Base-by-base conservation (phyloP, 2,329 filamentous ascomycete species). In the Aureobasidium melanogenum region DNA sequence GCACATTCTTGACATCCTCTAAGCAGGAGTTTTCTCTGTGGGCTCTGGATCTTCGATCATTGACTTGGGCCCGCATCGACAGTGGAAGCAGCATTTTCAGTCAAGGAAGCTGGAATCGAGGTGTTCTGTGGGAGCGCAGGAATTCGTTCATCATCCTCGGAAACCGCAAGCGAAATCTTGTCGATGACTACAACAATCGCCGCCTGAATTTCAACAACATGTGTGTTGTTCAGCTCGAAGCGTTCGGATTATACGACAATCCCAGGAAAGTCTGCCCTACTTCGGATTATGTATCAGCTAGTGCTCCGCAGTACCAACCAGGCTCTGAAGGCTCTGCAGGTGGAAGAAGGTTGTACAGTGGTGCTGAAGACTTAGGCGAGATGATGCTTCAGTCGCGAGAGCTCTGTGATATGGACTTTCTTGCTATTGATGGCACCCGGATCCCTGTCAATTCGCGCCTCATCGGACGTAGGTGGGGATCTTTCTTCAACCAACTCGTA, bases 1-100 rank as follows among this genome's bases (percentile, higher is more conserved):
- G 94, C 30, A 99, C 94, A 0, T 97, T 97, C 71, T 82, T 99
- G 62, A 99, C 94, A 0, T 97, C 93, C 1, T 97, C 93, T 1
- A 97, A 97, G 75, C 93, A 97, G 71, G 94, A 99, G 73, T 99
- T 97, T 74, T 93, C 94, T 0, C 80, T 99, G 1, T 99, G 94
- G 94, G 93, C 94, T 2, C 77, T 99, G 51, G 92, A 99, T 70
- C 76, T 99, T 61, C 85, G 88, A 62, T 94, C 87, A 0, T 77
- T 99, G 59, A 94, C 88, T 0, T 99, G 94, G 94, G 92, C 88
- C 60, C 88, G 93, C 9, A 97, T 99, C 66, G 94, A 99, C 74
- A 94, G 92, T 0, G 93, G 92, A 26, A 92, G 89, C 9, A 92
- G 87, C 64, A 92, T 97, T 3, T 97, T 99, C 73, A 93, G 90